Evolutionary conservation across 192 early-diverging fungal species (phyloP).

Genomic region (Mortierella alpina): DNA sequence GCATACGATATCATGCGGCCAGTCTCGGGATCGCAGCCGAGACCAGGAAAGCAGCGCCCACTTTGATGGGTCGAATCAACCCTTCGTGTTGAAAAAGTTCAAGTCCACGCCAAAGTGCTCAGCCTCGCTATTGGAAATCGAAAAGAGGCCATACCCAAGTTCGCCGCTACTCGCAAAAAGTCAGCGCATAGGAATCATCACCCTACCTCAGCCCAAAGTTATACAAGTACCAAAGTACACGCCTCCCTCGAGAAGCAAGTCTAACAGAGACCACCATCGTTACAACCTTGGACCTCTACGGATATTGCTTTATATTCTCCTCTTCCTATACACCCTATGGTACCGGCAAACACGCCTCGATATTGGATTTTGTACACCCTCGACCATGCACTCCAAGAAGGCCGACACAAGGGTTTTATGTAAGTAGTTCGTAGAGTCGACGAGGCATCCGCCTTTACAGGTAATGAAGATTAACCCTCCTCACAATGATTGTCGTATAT

Average conservation of each 20-base stretch:
- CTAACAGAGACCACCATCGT: background rate
- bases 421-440: too few relatives aligned
- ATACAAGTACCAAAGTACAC: conserved; percentile 1
- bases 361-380: conserved; percentile 31
- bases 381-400: background rate
- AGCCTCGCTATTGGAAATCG: background rate
- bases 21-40: background rate
- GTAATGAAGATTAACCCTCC: background rate
- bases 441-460: too few relatives aligned
- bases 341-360: conserved; percentile 39
- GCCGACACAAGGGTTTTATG: too few relatives aligned
- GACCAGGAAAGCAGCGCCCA: background rate
- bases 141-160: background rate
- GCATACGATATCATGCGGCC: conserved; percentile 1
- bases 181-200: background rate
- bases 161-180: conserved; percentile 22
- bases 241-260: background rate
- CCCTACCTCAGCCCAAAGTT: background rate
- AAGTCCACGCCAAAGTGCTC: conserved; percentile 13
- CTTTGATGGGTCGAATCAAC: background rate
- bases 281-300: background rate
- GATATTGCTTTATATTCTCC: background rate
- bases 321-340: conserved; percentile 32
- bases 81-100: conserved; percentile 8
- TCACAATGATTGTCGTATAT: background rate